Base-by-base conservation (phyloP, 2,329 filamentous ascomycete species). In the Diaporthe destruens region DNA sequence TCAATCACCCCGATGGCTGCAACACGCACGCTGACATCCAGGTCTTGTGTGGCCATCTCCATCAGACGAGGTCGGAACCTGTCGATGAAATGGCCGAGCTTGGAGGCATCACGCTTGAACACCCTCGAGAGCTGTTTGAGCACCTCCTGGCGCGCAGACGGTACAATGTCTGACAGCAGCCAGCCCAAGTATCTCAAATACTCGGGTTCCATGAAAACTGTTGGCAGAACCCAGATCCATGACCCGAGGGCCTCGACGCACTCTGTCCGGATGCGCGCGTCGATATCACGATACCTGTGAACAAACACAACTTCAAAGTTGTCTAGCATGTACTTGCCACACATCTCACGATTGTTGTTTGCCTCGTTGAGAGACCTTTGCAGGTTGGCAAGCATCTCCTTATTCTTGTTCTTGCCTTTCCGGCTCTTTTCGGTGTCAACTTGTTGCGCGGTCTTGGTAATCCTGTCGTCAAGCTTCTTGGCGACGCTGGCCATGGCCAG, bases 171-270 rank as follows among this genome's bases (percentile, higher is more conserved):
- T 6, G 95, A 98, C 39, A 99, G 87, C 79, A 98, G 92, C 96
- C 96, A 99, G 68, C 96, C 96, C 7, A 99, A 87, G 79, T 99
- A 99, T 74, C 96, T 92, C 66, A 99, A 85, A 82, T 98, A 98
- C 77, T 92, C 89, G 1, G 94, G 94, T 76, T 98, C 94, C 81
- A 98, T 94, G 83, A 98, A 99, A 57, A 94, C 89, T 59, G 94
- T 94, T 2, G 95, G 94, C 67, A 98, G 90, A 14, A 89, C 89
- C 80, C 91, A 89, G 76, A 98, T 97, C 96, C 96, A 99, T 53
- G 91, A 89, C 36, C 95, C 95, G 11, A 99, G 87, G 18, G 94
- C 94, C 75, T 93, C 91, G 32, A 97, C 92, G 79, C 96, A 98
- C 78, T 98, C 96, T 0, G 92, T 91, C 69, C 96, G 90, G 76